Base-by-base conservation (phyloP, 305 asterid genomes). In the Fraxinus ornus region DNA sequence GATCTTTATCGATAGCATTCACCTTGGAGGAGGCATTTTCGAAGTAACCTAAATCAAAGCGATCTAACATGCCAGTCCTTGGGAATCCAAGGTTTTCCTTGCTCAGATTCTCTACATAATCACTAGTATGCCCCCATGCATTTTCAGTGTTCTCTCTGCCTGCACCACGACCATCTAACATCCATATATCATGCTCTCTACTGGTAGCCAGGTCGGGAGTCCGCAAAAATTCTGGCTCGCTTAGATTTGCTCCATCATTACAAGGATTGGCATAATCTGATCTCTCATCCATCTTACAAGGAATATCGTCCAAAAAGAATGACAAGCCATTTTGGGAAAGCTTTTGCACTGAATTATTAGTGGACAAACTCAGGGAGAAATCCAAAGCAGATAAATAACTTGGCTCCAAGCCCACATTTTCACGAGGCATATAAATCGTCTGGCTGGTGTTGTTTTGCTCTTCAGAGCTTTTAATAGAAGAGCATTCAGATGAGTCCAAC, bases 341-440 rank as follows among this genome's bases (percentile, higher is more conserved):
- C 80, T 86, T 88, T 84, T 82, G 88, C 77, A 66, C 78, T 77
- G 76, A 77, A 86, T 77, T 85, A 85, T 90, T 84, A 75, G 87
- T 79, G 80, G 88, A 82, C 70, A 86, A 79, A 86, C 86, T 88
- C 84, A 78, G 84, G 78, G 92, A 89, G 85, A 93, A 84, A 83
- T 87, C 91, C 84, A 96, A 88, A 85, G 94, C 94, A 83, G 95
- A 92, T 77, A 94, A 87, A 85, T 89, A 94, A 85, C 85, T 88
- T 78, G 87, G 89, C 79, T 89, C 89, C 78, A 84, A 47, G 30
- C 24, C 81, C 64, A 52, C 60, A 78, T 44, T 78, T 81, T 64
- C 70, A 73, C 75, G 80, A 78, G 89, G 79, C 47, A 77, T 22
- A 10, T 75, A 77, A 77, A 64, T 60, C 83, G 78, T 83, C 75